These are phyloP conservation scores for Cercospora beticola DNA, from an alignment of 2,329 filamentous ascomycete genomes.

Conservation along the genomic window DNA sequence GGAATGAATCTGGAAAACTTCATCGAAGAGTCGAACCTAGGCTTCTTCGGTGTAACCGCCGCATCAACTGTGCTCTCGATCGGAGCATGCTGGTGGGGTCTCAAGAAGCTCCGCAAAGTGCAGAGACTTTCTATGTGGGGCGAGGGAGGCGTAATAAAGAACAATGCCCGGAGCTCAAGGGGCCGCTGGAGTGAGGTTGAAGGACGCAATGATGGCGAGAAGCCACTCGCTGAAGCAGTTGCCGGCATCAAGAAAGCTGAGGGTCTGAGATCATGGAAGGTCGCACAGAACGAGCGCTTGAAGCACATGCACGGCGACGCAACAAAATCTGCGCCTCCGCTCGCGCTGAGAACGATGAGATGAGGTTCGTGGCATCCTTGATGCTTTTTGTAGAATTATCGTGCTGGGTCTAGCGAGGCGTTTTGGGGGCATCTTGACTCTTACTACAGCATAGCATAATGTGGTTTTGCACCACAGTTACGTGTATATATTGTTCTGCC, in stretches of 20 bases:
- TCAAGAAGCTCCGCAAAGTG: slow-evolving; percentile 78
- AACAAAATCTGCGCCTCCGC: background rate
- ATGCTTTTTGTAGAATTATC: slow-evolving; percentile 2
- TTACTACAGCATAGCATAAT: background rate
- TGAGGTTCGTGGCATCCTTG: background rate
- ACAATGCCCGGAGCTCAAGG: slow-evolving; percentile 29
- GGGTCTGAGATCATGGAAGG: slow-evolving; percentile 29
- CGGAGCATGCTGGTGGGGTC: slow-evolving; percentile 78
- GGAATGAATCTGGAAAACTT: slow-evolving; percentile 99
- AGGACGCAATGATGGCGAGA: slow-evolving; percentile 11
- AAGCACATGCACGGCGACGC: slow-evolving; percentile 12
- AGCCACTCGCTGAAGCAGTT: slow-evolving; percentile 31
- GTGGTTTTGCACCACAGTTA: background rate
- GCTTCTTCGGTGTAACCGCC: slow-evolving; percentile 73
- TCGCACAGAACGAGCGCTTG: slow-evolving; percentile 28
- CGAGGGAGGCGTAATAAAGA: slow-evolving; percentile 45
- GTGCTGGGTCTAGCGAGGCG: slow-evolving; percentile 13
- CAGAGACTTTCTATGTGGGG: slow-evolving; percentile 87
- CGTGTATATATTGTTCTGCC: background rate
- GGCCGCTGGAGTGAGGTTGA: slow-evolving; percentile 35
- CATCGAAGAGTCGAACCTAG: slow-evolving; percentile 87
- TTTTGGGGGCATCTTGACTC: slow-evolving; percentile 9
- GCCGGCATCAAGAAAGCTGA: slow-evolving; percentile 34
- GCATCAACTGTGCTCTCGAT: slow-evolving; percentile 71
- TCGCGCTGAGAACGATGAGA: slow-evolving; percentile 6